Evolutionary conservation across 2,329 filamentous ascomycete genomes (phyloP).

Genomic region (Penicillium decumbens): DNA sequence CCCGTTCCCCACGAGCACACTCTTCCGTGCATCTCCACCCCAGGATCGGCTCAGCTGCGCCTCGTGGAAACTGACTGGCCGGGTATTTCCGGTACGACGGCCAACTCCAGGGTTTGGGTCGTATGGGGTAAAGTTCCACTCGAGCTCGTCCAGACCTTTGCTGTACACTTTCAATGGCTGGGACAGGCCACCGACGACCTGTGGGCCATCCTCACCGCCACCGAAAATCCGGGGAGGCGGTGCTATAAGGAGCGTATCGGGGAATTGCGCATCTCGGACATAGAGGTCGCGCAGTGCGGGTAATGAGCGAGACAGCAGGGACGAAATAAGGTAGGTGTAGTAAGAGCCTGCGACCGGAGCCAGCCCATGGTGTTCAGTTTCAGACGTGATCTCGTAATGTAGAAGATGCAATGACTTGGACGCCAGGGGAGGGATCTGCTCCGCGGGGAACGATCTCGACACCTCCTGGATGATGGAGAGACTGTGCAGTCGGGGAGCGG

Average conservation of each 20-base stretch:
- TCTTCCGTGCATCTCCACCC: constrained; percentile 57
- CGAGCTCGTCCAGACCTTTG: constrained; percentile 62
- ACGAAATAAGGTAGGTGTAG: constrained; percentile 81
- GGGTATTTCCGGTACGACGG: constrained; percentile 36
- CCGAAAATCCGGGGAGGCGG: constrained; percentile 58
- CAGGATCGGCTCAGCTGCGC: constrained; percentile 51
- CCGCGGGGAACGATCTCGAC: constrained; percentile 53
- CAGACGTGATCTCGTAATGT: constrained; percentile 71
- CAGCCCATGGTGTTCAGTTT: constrained; percentile 54
- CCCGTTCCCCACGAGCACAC: constrained; percentile 62
- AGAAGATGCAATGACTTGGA: constrained; percentile 67
- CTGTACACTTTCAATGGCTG: constrained; percentile 60
- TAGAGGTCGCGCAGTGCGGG: constrained; percentile 73
- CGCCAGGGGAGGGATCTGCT: constrained; percentile 57
- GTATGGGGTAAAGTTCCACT: constrained; percentile 64
- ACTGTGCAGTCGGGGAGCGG: constrained; percentile 39
- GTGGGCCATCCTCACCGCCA: constrained; percentile 28
- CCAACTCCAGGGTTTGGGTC: constrained; percentile 43
- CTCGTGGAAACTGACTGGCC: constrained; percentile 47
- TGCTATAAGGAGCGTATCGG: constrained; percentile 70
- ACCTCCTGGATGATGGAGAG: constrained; percentile 57
- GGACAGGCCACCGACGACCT: constrained; percentile 39
- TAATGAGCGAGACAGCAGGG: constrained; percentile 69
- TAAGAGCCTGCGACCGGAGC: constrained; percentile 57
- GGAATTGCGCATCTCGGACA: constrained; percentile 78